These are phyloP conservation scores for Wallacemonas sp. DNA, from an alignment of 208 protist genomes.

Conservation along the genomic window DNA sequence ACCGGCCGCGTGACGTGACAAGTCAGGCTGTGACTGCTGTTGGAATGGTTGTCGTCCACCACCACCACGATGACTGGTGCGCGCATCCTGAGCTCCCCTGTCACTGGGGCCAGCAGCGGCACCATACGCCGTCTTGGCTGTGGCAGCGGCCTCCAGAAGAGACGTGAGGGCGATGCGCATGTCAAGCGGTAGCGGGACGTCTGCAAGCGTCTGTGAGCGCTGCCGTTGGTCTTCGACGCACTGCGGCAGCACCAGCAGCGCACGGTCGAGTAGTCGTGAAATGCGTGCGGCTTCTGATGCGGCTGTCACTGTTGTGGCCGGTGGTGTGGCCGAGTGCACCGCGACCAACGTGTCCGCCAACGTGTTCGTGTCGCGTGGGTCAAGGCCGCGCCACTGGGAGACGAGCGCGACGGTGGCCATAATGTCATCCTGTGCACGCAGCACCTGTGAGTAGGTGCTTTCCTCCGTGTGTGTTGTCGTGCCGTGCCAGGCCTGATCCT, in stretches of 20 bases:
- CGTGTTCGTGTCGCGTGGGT: not conserved
- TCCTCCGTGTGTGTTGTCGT: too few relatives aligned
- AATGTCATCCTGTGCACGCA: constrained; percentile 5
- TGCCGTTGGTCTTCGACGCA: constrained; percentile 3
- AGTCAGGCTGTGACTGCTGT: too few relatives aligned
- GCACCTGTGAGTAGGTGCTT: not conserved
- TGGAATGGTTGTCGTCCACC: too few relatives aligned
- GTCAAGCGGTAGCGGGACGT: not conserved
- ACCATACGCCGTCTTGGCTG: too few relatives aligned
- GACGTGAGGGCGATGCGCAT: not conserved
- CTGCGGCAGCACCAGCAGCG: not conserved
- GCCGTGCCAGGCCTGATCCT: too few relatives aligned
- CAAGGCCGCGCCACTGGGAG: not conserved
- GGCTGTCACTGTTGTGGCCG: not conserved
- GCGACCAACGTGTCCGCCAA: not conserved
- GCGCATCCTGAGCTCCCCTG: not conserved
- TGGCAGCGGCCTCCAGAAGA: not conserved
- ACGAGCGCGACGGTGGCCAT: not conserved
- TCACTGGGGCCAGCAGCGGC: too few relatives aligned
- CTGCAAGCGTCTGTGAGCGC: constrained; percentile 9
- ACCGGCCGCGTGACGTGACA: not conserved
- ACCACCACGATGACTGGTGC: too few relatives aligned
- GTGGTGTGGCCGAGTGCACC: not conserved
- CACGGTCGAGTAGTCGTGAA: not conserved
- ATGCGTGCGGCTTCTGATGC: not conserved